Conservation (phyloP, 208 protist species). For the Leishmania braziliensis region DNA sequence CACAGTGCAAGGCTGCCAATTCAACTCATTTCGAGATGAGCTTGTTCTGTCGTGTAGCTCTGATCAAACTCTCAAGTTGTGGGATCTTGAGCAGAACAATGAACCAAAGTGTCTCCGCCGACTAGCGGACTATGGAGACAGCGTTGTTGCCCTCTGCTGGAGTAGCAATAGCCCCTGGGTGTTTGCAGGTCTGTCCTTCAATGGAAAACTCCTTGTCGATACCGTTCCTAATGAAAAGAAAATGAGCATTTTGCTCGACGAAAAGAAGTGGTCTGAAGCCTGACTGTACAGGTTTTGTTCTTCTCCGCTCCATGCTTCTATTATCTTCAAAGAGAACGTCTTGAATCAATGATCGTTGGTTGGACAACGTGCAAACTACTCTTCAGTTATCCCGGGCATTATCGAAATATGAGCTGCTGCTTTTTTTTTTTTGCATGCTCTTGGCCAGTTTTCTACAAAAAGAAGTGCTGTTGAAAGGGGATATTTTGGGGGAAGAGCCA, state of each 20-base stretch:
- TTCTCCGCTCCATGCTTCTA: neutral
- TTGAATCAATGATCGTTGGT: neutral
- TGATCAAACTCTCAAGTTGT: conserved; percentile 83
- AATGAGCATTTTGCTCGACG: conserved; percentile 80
- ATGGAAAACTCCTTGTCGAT: conserved; percentile 84
- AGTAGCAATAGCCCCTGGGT: conserved; percentile 82
- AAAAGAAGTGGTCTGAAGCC: conserved; percentile 32
- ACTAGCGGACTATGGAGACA: conserved; percentile 76
- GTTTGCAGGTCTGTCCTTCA: conserved; percentile 86
- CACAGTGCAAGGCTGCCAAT: conserved; percentile 50
- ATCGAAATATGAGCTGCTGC: neutral
- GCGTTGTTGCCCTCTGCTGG: conserved; percentile 78
- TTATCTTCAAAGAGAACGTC: neutral
- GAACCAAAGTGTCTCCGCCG: conserved; percentile 51
- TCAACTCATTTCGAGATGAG: conserved; percentile 87
- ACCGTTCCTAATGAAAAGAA: conserved; percentile 82
- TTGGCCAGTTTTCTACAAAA: neutral
- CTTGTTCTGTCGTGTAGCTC: conserved; percentile 74
- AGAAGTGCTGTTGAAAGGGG: neutral
- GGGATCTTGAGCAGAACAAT: conserved; percentile 48
- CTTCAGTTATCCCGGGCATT: neutral
- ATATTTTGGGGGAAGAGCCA: neutral
- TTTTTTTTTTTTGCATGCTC: neutral
- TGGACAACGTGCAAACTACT: too few species aligned
- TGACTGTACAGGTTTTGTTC: neutral